phyloP scores from a whole-genome alignment of 2,329 filamentous ascomycete genomes.

The Cladosporium austrohemisphaericum region DNA sequence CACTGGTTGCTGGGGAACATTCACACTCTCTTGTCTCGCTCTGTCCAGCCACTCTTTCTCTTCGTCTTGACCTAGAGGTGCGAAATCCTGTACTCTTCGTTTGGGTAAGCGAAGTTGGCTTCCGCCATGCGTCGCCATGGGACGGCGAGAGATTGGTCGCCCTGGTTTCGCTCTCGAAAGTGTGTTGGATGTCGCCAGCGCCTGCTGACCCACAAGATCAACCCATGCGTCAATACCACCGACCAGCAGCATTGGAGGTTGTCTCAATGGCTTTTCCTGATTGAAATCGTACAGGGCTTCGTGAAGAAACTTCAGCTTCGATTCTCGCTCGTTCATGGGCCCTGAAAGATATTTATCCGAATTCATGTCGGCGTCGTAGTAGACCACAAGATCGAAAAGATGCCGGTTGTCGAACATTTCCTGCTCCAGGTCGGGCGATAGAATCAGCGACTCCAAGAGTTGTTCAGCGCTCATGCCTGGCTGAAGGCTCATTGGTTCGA shows the following conservation, averaged over 20 bases:
- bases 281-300: constrained; percentile 82
- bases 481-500: constrained; percentile 76
- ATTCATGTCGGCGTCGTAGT: constrained; percentile 72
- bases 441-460: constrained; percentile 63
- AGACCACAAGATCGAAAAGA: constrained; percentile 81
- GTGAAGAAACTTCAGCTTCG: constrained; percentile 66
- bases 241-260: constrained; percentile 69
- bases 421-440: constrained; percentile 72
- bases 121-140: constrained; percentile 48
- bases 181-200: constrained; percentile 57
- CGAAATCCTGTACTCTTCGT: constrained; percentile 56
- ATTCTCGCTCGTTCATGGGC: constrained; percentile 38
- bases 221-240: constrained; percentile 86
- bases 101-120: constrained; percentile 52
- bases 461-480: constrained; percentile 64
- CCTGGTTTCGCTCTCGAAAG: constrained; percentile 46
- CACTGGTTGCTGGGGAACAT: constrained; percentile 31
- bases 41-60: constrained; percentile 76
- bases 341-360: constrained; percentile 55
- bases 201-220: constrained; percentile 70
- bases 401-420: constrained; percentile 67
- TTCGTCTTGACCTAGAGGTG: constrained; percentile 75
- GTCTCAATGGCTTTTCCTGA: constrained; percentile 68
- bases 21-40: constrained; percentile 63
- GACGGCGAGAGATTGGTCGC: constrained; percentile 51